Conservation (phyloP, 139 green algal genomes). For the Chlamydomonas sp. region DNA sequence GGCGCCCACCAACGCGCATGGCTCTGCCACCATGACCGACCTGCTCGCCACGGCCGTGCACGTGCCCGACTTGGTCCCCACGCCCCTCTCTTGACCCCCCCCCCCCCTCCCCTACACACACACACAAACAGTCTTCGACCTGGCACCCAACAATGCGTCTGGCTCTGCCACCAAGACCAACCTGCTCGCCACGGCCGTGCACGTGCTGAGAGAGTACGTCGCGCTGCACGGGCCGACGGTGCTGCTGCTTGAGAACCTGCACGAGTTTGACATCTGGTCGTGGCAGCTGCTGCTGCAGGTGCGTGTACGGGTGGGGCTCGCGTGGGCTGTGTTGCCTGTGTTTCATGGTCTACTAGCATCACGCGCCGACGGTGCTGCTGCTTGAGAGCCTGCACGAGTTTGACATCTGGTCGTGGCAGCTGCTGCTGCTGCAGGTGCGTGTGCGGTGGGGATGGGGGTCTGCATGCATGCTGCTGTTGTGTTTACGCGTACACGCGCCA, state of each 20-base stretch:
- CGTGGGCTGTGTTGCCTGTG: not conserved
- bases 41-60: not conserved
- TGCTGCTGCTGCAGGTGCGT: no score
- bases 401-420: slow-evolving; percentile 55
- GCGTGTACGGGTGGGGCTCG: not conserved
- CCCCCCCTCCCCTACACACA: no score
- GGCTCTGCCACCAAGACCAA: no score
- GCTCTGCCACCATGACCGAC: no score
- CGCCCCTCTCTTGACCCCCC: not conserved
- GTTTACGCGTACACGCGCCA: no score
- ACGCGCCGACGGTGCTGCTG: slow-evolving; percentile 53
- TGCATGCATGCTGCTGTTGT: not conserved
- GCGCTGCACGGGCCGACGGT: slow-evolving; percentile 51
- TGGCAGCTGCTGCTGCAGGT: slow-evolving; percentile 53
- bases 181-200: not conserved
- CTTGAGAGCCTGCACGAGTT: slow-evolving; percentile 69
- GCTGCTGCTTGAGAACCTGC: slow-evolving; percentile 62
- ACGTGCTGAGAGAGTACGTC: slow-evolving; percentile 34
- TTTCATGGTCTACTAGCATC: not conserved
- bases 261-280: slow-evolving; percentile 59
- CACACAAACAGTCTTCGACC: not conserved
- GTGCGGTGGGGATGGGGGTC: not conserved
- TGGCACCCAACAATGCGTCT: no score
- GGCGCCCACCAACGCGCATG: no score
- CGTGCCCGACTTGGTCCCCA: not conserved